These are phyloP conservation scores for Kwoniella dejecticola DNA, from an alignment of 768 basidiomycete species.

Conservation along the genomic window DNA sequence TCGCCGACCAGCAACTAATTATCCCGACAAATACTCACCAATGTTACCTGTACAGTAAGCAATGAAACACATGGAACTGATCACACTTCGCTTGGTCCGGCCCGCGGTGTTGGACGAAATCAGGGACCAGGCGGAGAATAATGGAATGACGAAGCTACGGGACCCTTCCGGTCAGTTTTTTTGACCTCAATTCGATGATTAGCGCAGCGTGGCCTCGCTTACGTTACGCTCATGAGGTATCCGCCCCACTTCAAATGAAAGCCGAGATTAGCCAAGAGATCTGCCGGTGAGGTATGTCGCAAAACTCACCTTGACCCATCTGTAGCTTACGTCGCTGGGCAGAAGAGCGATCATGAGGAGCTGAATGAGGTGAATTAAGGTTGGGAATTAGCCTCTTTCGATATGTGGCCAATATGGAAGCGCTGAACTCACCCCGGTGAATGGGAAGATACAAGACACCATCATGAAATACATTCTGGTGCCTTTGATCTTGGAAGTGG, in stretches of 20 bases:
- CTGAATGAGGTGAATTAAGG: background rate
- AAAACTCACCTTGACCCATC: too few relatives aligned
- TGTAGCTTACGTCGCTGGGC: conserved; percentile 6
- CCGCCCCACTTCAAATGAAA: conserved; percentile 20
- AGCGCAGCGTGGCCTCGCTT: background rate
- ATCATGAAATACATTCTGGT: conserved; percentile 14
- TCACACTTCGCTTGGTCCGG: conserved; percentile 38
- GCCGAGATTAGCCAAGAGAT: too few relatives aligned
- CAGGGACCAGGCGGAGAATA: conserved; percentile 33
- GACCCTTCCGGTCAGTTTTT: too few relatives aligned
- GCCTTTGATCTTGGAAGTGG: conserved; percentile 7
- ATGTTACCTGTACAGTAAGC: conserved; percentile 41
- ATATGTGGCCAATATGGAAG: background rate
- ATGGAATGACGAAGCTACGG: conserved; percentile 22
- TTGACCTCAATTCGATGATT: background rate
- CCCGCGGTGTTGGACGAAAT: conserved; percentile 38
- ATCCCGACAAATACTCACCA: background rate
- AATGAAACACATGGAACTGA: conserved; percentile 21
- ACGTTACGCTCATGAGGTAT: conserved; percentile 33
- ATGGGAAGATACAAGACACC: conserved; percentile 7
- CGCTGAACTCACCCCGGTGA: background rate
- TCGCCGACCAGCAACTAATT: too few relatives aligned
- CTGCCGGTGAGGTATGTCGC: too few relatives aligned
- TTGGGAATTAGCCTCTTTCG: background rate
- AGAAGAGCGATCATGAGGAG: conserved; percentile 21